Conservation (phyloP, 306 rosid genomes). For the Ammopiptanthus mongolicus region DNA sequence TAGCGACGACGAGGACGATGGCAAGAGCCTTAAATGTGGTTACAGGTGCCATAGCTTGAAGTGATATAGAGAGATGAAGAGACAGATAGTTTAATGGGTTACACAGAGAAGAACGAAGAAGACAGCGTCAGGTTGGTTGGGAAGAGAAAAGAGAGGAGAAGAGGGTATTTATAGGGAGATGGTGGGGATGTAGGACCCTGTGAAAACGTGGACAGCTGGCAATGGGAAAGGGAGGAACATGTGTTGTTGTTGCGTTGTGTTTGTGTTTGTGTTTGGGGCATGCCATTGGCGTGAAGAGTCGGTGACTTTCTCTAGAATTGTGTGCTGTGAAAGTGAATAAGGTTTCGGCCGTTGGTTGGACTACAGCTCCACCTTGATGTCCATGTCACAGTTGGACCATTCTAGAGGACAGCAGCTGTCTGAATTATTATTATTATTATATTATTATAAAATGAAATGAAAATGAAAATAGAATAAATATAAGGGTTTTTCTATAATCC, state of each 20-base stretch:
- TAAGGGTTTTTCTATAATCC: too few species aligned
- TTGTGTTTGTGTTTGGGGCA: neutral
- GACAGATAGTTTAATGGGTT: too few species aligned
- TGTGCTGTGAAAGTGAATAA: neutral
- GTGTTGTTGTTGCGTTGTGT: too few species aligned
- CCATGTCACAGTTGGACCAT: too few species aligned
- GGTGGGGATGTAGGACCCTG: neutral
- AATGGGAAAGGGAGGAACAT: neutral
- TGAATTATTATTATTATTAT: too few species aligned
- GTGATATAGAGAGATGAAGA: neutral
- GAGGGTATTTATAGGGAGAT: neutral
- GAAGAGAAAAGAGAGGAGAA: neutral
- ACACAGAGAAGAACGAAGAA: too few species aligned
- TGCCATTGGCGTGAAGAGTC: neutral
- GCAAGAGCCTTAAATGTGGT: conserved; percentile 24
- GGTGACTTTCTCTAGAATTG: neutral
- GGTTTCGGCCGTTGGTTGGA: too few species aligned
- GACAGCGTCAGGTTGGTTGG: too few species aligned
- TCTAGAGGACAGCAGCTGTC: too few species aligned
- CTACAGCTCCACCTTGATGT: too few species aligned
- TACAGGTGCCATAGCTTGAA: conserved; percentile 26
- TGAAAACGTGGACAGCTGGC: conserved; percentile 9
- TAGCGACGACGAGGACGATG: conserved; percentile 10
- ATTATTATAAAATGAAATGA: too few species aligned
- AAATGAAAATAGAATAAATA: too few species aligned